Conservation (phyloP, 2,329 filamentous ascomycete genomes). For the Penicillium sp. region DNA sequence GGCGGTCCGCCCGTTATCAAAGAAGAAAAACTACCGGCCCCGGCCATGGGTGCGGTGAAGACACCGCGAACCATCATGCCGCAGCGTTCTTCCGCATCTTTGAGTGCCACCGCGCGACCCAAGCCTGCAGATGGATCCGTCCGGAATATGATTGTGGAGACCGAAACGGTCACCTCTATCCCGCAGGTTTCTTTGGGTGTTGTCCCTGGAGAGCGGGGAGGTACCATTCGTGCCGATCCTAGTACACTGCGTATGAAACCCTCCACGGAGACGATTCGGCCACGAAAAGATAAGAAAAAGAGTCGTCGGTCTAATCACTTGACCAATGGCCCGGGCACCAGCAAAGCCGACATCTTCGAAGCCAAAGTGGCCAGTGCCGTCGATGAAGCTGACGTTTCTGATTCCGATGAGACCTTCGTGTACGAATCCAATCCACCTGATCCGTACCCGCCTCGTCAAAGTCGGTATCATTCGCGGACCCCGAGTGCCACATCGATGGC, state of each 20-base stretch:
- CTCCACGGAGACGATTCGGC: slow-evolving; percentile 92
- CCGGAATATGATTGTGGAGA: slow-evolving; percentile 94
- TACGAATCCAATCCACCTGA: slow-evolving; percentile 92
- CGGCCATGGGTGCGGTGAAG: slow-evolving; percentile 35
- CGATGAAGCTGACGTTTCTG: slow-evolving; percentile 91
- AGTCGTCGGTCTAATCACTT: slow-evolving; percentile 64
- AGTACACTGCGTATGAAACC: slow-evolving; percentile 77
- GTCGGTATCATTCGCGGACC: slow-evolving; percentile 84
- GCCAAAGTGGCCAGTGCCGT: slow-evolving; percentile 93
- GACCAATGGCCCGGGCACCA: slow-evolving; percentile 58
- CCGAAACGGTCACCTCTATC: slow-evolving; percentile 87
- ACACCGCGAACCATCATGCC: slow-evolving; percentile 50
- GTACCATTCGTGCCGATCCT: slow-evolving; percentile 55
- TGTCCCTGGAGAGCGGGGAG: slow-evolving; percentile 49
- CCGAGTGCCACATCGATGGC: slow-evolving; percentile 80
- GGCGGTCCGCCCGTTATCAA: slow-evolving; percentile 39
- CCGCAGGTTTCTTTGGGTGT: slow-evolving; percentile 73
- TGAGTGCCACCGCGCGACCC: slow-evolving; percentile 53
- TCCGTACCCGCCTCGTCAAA: slow-evolving; percentile 51
- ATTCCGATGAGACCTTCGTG: slow-evolving; percentile 97
- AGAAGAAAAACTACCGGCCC: slow-evolving; percentile 32
- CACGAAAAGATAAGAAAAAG: slow-evolving; percentile 88
- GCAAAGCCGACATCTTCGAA: slow-evolving; percentile 97
- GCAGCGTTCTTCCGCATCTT: slow-evolving; percentile 63
- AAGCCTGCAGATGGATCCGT: slow-evolving; percentile 69